phyloP scores from a whole-genome alignment of 2,329 filamentous ascomycete species.

The Penicillium sp. region DNA sequence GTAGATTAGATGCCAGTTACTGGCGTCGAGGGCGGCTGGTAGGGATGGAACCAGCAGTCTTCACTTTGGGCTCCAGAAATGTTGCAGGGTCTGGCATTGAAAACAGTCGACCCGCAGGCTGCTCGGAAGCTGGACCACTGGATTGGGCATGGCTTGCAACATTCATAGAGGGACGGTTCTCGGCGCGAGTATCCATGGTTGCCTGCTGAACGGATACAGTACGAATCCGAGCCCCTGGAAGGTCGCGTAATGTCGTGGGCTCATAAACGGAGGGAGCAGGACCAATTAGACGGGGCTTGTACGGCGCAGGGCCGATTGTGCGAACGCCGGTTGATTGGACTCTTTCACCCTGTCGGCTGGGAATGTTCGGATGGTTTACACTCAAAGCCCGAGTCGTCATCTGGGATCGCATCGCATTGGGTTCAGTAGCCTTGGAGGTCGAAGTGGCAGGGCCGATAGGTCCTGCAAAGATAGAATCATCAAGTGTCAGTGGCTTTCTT shows the following conservation, averaged over 20 bases:
- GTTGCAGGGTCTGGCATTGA: not conserved
- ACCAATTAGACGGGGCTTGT: not conserved
- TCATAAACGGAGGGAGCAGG: not conserved
- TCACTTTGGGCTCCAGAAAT: not conserved
- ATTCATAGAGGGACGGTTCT: not conserved
- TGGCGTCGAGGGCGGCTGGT: not conserved
- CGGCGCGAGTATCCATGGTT: not conserved
- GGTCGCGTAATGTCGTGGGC: not conserved
- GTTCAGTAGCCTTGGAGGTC: not conserved
- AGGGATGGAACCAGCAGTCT: not conserved
- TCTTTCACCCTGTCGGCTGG: not conserved
- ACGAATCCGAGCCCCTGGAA: not conserved
- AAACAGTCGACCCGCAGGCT: not conserved
- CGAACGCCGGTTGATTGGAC: not conserved
- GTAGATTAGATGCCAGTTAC: not conserved
- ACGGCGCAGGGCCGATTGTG: not conserved
- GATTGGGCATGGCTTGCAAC: not conserved
- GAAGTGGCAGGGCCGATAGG: not conserved
- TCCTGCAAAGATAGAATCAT: not conserved
- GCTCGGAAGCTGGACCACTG: not conserved
- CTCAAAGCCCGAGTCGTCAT: not conserved
- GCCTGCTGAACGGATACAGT: not conserved
- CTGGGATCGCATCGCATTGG: not conserved
- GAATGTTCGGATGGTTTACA: not conserved
- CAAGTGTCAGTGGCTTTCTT: not conserved